These are phyloP conservation scores for Cytospora piceae DNA, from an alignment of 2,329 filamentous ascomycete species.

Conservation along the genomic window DNA sequence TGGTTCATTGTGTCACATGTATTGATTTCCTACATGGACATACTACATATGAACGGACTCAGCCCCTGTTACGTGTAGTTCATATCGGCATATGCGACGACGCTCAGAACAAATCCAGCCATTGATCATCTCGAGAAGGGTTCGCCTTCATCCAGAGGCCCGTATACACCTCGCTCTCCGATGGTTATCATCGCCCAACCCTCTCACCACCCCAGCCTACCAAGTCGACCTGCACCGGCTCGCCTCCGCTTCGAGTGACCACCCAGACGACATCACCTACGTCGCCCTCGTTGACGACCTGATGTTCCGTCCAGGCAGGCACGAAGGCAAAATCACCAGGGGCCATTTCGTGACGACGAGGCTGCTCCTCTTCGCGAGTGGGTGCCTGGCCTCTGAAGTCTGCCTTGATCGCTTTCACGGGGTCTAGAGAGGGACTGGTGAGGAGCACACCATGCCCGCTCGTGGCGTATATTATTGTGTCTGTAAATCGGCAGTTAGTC, in stretches of 20 bases:
- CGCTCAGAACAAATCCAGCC: not conserved
- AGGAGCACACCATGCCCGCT: slow-evolving; percentile 65
- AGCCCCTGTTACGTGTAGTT: no score
- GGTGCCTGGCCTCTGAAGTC: slow-evolving; percentile 24
- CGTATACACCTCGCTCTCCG: not conserved
- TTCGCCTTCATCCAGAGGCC: not conserved
- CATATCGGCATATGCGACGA: not conserved
- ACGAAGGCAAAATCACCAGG: slow-evolving; percentile 73
- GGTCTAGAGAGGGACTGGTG: slow-evolving; percentile 48
- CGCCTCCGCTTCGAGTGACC: slow-evolving; percentile 63
- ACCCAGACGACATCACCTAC: slow-evolving; percentile 63
- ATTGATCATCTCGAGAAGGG: not conserved
- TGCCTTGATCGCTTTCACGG: slow-evolving; percentile 26
- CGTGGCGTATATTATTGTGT: slow-evolving; percentile 70
- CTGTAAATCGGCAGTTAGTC: slow-evolving; percentile 41
- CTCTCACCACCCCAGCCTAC: slow-evolving; percentile 60
- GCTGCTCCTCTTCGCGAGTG: slow-evolving; percentile 48
- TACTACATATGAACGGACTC: no score
- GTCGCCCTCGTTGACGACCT: slow-evolving; percentile 66
- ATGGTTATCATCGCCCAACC: slow-evolving; percentile 1
- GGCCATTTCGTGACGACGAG: slow-evolving; percentile 58
- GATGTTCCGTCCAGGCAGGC: slow-evolving; percentile 72
- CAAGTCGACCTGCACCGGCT: slow-evolving; percentile 65
- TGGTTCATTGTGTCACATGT: no score
- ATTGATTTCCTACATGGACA: no score